Percentiles rank a stretch among this genome's conserved stretches.
Conservation (phyloP, 352 stramenopile genomes). For the Globisporangium alternatum region DNA sequence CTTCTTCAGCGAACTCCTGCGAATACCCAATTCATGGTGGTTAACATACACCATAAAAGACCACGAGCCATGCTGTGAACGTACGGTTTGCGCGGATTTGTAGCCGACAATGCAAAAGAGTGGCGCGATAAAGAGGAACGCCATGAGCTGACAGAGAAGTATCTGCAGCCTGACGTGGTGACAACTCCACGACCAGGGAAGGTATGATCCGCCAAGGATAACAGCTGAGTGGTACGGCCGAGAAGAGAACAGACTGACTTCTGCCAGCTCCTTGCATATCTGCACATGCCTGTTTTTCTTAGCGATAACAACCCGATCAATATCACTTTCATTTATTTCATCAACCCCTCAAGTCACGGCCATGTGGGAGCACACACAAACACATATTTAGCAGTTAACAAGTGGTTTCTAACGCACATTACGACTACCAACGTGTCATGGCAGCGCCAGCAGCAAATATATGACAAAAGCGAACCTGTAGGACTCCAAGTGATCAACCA, state of each 20-base stretch:
- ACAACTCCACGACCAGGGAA: no score
- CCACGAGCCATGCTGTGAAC: not conserved
- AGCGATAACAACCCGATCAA: no score
- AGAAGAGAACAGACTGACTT: no score
- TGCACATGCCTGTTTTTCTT: no score
- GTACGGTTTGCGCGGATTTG: constrained; percentile 72
- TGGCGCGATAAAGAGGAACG: constrained; percentile 84
- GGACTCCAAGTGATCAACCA: constrained; percentile 88
- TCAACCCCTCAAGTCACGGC: no score
- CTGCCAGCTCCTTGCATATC: no score
- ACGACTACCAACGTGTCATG: not conserved
- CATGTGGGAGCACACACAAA: not conserved
- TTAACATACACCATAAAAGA: not conserved
- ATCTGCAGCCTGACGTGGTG: constrained; percentile 29
- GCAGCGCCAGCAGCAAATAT: not conserved
- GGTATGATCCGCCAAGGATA: no score
- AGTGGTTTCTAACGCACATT: not conserved
- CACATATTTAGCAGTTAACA: not conserved
- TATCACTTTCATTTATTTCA: no score
- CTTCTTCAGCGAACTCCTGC: constrained; percentile 82
- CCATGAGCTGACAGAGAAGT: constrained; percentile 88
- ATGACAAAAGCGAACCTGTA: constrained; percentile 47
- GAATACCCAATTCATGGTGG: not conserved
- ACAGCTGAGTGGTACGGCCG: no score
- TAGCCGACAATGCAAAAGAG: constrained; percentile 87